Base-by-base conservation (phyloP, 495 filamentous ascomycete species). In the Penicillium ochrochloron region DNA sequence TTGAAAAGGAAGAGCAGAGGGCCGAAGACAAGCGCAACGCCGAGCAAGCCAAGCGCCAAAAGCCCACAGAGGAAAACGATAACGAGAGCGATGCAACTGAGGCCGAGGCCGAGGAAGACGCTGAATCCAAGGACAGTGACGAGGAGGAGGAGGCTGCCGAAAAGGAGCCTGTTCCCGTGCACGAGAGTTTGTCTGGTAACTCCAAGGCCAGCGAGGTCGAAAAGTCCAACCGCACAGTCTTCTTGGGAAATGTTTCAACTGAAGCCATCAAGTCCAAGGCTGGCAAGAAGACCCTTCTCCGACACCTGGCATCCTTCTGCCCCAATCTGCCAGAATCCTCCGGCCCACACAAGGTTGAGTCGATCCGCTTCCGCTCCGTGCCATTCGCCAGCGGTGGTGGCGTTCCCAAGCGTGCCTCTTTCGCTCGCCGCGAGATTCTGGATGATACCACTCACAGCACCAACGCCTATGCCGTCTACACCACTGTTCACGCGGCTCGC, bases 381-480 rank as follows among this genome's bases (percentile, higher is more conserved):
- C 89, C 96, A 3, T 97, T 93, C 75, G 82, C 87, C 3, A 79
- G 72, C 44, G 84, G 85, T 8, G 84, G 83, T 46, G 84, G 85
- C n/a, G 81, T 96, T 19, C 95, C 95, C 25, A 96, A 94, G 78
- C 92, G 93, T 59, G 96, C 93, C 17, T 89, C 95, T 14, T 98
- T 88, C 72, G 93, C 92, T 48, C 89, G 86, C 59, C 90, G 91
- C 69, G 86, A 91, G 10, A 76, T 97, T 61, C 89, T 95, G 86
- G 88, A 91, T 54, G 86, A 90, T 23, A 98, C 96, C 2, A 94
- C 95, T 3, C 93, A 91, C 59, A 94, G 91, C 66, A 94, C 93
- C 56, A 97, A 99, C 68, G 96, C 96, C 5, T 99, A 99, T 70
- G 91, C 83, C 9, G 92, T 99, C 35, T 98, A 94, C 73, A 86